A percentile compares a stretch with the other conserved stretches of the same genome.
Conservation (phyloP, 805 yeast species). For the Trichomonascus vanleenenianus region DNA sequence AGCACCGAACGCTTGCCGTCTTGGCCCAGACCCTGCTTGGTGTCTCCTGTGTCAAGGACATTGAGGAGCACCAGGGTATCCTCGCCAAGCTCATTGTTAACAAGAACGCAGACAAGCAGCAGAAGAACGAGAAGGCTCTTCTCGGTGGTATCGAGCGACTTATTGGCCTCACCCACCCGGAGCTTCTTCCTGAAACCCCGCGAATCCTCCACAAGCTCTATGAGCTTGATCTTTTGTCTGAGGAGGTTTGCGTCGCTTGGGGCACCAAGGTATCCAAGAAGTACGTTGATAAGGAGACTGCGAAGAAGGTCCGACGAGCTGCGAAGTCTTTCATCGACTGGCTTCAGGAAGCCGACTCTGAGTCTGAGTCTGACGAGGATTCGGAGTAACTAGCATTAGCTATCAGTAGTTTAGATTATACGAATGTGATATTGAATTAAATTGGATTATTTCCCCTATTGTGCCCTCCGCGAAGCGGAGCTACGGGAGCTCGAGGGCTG, state of each 20-base stretch:
- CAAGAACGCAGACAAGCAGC: conserved; percentile 28
- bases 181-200: conserved; percentile 64
- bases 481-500: too few species aligned
- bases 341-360: conserved; percentile 91
- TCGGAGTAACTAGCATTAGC: conserved; percentile 9
- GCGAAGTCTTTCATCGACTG: conserved; percentile 94
- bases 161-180: conserved; percentile 73
- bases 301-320: conserved; percentile 91
- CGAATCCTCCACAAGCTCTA: conserved; percentile 75
- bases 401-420: too few species aligned
- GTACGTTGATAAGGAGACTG: conserved; percentile 83
- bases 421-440: too few species aligned
- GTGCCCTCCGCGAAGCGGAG: too few species aligned
- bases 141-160: conserved; percentile 95
- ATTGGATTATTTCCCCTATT: too few species aligned
- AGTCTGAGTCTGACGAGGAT: conserved; percentile 55
- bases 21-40: conserved; percentile 80
- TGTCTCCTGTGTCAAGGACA: conserved; percentile 63
- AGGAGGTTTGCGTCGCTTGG: conserved; percentile 74
- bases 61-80: conserved; percentile 73
- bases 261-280: conserved; percentile 89
- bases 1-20: conserved; percentile 78
- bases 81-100: conserved; percentile 66
- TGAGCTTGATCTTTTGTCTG: conserved; percentile 76
- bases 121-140: conserved; percentile 84